phyloP scores from a whole-genome alignment of 2,329 filamentous ascomycete genomes.

The Exutisphaerella laricina region DNA sequence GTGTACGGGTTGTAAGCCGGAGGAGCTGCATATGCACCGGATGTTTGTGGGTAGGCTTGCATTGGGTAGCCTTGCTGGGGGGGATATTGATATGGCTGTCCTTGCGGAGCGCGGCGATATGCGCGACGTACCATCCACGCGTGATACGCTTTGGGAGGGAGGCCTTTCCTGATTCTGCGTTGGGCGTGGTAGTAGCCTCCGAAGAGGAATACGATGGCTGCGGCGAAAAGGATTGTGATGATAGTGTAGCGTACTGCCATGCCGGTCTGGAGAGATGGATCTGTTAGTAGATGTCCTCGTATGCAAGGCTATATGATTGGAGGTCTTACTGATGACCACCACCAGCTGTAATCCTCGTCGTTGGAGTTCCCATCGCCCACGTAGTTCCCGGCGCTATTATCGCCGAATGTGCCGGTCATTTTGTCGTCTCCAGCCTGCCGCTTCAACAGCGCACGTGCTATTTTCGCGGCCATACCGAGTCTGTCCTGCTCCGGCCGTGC shows the following conservation, averaged over 20 bases:
- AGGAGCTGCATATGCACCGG: constrained; percentile 23
- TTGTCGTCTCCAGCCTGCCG: neutral
- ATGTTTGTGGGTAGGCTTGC: constrained; percentile 28
- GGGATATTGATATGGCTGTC: constrained; percentile 15
- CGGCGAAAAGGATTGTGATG: constrained; percentile 55
- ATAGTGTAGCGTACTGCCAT: constrained; percentile 66
- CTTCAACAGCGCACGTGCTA: constrained; percentile 2
- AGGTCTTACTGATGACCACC: constrained; percentile 25
- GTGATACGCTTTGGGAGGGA: constrained; percentile 64
- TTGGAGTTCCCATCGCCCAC: neutral
- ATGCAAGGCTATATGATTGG: neutral
- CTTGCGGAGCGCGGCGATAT: constrained; percentile 9
- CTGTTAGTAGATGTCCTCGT: constrained; percentile 1
- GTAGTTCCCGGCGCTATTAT: neutral
- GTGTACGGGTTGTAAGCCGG: constrained; percentile 32
- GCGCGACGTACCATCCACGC: constrained; percentile 38
- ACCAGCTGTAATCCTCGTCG: constrained; percentile 16
- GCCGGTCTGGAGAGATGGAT: constrained; percentile 19
- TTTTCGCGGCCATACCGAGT: neutral
- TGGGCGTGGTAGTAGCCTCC: constrained; percentile 67
- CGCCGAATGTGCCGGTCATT: neutral
- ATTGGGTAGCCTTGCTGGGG: constrained; percentile 21
- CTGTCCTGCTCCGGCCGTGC: neutral
- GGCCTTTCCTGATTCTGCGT: constrained; percentile 58
- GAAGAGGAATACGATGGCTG: constrained; percentile 58